Conservation (phyloP, 441 rosid species). For the Adansonia grandidieri region DNA sequence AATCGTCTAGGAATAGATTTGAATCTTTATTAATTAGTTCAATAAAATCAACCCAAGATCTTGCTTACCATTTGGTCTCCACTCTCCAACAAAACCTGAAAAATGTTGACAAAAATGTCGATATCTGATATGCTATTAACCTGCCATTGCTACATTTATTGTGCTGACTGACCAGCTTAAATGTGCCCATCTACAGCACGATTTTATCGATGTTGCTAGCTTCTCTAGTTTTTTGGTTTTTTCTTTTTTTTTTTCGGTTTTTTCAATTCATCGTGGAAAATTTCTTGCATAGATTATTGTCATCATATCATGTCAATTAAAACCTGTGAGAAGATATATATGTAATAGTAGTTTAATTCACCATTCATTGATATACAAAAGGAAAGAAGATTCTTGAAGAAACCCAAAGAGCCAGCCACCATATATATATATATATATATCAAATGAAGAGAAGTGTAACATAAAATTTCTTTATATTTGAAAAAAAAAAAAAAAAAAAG, state of each 20-base stretch:
- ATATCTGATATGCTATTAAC: background rate
- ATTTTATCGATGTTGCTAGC: background rate
- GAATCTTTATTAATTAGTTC: background rate
- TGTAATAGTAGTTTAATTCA: too few relatives aligned
- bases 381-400: too few relatives aligned
- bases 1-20: background rate
- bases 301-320: background rate
- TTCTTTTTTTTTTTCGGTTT: too few relatives aligned
- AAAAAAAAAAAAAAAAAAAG: background rate
- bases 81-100: constrained; percentile 4
- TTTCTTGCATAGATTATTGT: too few relatives aligned
- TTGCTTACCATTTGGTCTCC: constrained; percentile 11
- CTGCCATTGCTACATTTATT: background rate
- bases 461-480: background rate
- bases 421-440: too few relatives aligned
- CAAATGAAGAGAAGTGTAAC: background rate
- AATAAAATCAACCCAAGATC: constrained; percentile 13
- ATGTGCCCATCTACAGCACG: background rate
- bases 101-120: constrained; percentile 7
- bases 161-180: background rate
- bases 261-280: background rate
- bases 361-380: background rate
- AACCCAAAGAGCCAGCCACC: too few relatives aligned
- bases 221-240: background rate
- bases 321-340: too few relatives aligned